Evolutionary conservation across 2,329 filamentous ascomycete species (phyloP).

Genomic region (Colletotrichum sp.): DNA sequence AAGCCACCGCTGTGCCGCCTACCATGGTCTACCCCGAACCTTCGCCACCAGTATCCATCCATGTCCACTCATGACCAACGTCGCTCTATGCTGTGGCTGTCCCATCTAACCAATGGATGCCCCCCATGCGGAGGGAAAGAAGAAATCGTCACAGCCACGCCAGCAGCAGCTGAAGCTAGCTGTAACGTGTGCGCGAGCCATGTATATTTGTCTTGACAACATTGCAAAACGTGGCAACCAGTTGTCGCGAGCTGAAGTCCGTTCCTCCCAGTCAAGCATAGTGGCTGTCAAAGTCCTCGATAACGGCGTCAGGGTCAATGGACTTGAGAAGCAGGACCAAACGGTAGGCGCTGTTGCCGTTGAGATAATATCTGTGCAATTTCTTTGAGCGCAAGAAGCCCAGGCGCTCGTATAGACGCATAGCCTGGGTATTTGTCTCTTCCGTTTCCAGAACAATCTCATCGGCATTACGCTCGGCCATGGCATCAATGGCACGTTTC

Average conservation of each 20-base stretch:
- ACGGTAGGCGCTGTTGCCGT: conserved; percentile 93
- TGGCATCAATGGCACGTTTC: conserved; percentile 87
- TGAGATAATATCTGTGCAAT: conserved; percentile 93
- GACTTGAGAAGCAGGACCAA: conserved; percentile 80
- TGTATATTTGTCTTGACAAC: no score
- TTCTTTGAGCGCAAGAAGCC: conserved; percentile 94
- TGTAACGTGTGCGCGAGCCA: neutral
- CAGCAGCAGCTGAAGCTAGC: neutral
- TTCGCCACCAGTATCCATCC: neutral
- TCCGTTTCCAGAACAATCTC: conserved; percentile 97
- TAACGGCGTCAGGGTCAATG: conserved; percentile 43
- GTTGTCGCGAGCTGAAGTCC: neutral
- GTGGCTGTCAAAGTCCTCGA: conserved; percentile 38
- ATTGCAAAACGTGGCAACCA: neutral
- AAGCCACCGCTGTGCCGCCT: neutral
- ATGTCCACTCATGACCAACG: neutral
- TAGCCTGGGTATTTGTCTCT: conserved; percentile 86
- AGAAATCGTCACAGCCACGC: neutral
- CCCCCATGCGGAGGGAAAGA: neutral
- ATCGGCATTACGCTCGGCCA: conserved; percentile 83
- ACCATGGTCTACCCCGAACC: neutral
- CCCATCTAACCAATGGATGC: neutral
- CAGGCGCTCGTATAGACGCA: conserved; percentile 90
- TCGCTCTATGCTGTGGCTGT: neutral
- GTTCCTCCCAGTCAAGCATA: conserved; percentile 10